Percentiles rank a stretch among this genome's conserved stretches.
Evolutionary conservation across 495 filamentous ascomycete genomes (phyloP).

Genomic region (Penicillium samsonianum): DNA sequence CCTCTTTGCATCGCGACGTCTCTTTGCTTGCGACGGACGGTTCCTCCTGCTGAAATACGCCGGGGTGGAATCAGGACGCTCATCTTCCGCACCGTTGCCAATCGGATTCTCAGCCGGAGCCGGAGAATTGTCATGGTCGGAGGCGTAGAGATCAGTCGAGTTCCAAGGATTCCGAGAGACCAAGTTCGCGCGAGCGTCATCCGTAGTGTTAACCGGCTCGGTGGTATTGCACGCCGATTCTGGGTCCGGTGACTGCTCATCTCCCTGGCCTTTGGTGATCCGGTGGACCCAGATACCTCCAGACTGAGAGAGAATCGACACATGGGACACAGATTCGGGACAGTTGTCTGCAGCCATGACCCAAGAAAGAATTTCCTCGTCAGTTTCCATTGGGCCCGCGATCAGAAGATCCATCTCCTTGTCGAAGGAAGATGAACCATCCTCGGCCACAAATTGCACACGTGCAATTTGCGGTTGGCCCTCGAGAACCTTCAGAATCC

Average conservation of each 20-base stretch:
- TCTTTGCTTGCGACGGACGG: constrained; percentile 4
- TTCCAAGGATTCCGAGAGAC: constrained; percentile 1
- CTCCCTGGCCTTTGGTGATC: background rate
- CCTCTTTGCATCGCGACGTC: background rate
- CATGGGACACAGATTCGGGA: background rate
- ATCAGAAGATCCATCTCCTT: background rate
- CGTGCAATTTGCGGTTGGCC: constrained; percentile 3
- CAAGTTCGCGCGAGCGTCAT: background rate
- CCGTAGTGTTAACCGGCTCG: background rate
- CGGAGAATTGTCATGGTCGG: background rate
- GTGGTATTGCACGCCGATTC: background rate
- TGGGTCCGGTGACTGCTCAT: background rate
- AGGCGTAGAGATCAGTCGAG: background rate
- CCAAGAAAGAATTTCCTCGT: constrained; percentile 1
- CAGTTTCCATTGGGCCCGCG: background rate
- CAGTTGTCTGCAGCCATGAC: background rate
- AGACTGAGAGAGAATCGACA: background rate
- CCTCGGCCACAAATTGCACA: constrained; percentile 1
- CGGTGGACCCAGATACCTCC: background rate
- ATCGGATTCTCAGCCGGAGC: background rate
- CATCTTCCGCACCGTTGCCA: background rate
- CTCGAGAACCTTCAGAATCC: background rate
- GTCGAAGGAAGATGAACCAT: background rate
- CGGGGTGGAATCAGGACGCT: background rate
- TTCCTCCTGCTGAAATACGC: background rate